Percentiles rank a stretch among this genome's conserved stretches.
Conservation (phyloP, 495 filamentous ascomycete species). For the Trichoderma erinaceum region DNA sequence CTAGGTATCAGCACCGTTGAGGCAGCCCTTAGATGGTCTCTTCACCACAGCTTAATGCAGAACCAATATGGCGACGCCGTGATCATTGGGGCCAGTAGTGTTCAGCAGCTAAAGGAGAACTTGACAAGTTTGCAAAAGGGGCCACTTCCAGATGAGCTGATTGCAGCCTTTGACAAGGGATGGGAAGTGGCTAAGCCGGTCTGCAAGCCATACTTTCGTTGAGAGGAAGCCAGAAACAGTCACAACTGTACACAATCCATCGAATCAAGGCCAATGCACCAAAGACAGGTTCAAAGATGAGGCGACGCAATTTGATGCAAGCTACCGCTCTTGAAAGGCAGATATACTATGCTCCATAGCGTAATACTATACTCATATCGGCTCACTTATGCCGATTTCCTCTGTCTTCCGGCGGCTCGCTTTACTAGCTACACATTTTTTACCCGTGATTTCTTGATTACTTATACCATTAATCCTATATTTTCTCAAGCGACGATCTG, state of each 20-base stretch:
- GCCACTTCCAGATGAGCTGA: conserved; percentile 47
- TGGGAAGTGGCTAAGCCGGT: conserved; percentile 37
- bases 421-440: not conserved
- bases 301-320: not conserved
- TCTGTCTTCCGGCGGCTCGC: not conserved
- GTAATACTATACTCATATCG: too few species aligned
- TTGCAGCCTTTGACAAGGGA: conserved; percentile 48
- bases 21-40: conserved; percentile 45
- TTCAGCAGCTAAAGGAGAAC: conserved; percentile 44
- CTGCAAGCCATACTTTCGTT: conserved; percentile 18
- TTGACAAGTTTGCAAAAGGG: conserved; percentile 47
- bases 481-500: not conserved
- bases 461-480: not conserved
- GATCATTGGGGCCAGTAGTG: conserved; percentile 48
- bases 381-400: not conserved
- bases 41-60: conserved; percentile 37
- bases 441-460: not conserved
- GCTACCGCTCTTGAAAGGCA: not conserved
- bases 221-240: not conserved
- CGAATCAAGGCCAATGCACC: too few species aligned
- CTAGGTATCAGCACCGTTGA: conserved; percentile 39
- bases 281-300: not conserved
- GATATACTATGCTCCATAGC: too few species aligned
- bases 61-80: conserved; percentile 42
- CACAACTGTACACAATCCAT: not conserved